Evolutionary conservation across 441 rosid genomes (phyloP).

Genomic region (Erysimum cheiri): DNA sequence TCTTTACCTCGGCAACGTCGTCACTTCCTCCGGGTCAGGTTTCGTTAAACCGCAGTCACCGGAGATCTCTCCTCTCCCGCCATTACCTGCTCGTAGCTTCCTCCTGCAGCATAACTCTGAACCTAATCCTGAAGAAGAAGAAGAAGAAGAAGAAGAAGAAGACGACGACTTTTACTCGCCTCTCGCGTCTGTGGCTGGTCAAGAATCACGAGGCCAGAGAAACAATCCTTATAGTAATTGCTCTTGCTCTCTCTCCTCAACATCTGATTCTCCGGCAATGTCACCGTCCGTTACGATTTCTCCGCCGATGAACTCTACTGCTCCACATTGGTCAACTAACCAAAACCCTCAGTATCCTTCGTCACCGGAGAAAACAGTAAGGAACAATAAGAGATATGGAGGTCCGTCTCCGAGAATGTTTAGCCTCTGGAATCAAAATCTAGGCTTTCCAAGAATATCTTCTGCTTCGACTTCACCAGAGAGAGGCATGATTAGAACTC

Average conservation of each 20-base stretch:
- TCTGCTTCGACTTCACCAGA: constrained; percentile 51
- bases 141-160: constrained; percentile 55
- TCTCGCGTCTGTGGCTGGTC: constrained; percentile 61
- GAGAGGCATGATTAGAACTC: constrained; percentile 38
- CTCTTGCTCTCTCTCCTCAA: constrained; percentile 60
- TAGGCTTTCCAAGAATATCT: constrained; percentile 42
- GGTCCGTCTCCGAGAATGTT: constrained; percentile 44
- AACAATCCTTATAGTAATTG: constrained; percentile 56
- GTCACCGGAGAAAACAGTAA: constrained; percentile 47
- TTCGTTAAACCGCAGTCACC: constrained; percentile 79
- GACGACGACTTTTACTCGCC: constrained; percentile 91
- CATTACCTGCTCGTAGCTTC: constrained; percentile 54
- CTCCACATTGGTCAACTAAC: constrained; percentile 38
- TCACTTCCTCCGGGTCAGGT: constrained; percentile 46
- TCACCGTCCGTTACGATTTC: constrained; percentile 72
- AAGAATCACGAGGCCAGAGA: constrained; percentile 61
- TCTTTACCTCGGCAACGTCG: constrained; percentile 62
- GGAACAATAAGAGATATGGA: constrained; percentile 41
- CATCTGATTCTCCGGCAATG: constrained; percentile 67
- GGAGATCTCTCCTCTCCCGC: constrained; percentile 89
- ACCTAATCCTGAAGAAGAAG: constrained; percentile 17
- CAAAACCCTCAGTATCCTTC: constrained; percentile 47
- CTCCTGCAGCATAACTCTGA: constrained; percentile 37
- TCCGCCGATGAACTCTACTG: constrained; percentile 65
- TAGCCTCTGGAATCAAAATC: constrained; percentile 47